Evolutionary conservation across 1,284 basidiomycete species (phyloP).

Genomic region (Trametes hirsuta): DNA sequence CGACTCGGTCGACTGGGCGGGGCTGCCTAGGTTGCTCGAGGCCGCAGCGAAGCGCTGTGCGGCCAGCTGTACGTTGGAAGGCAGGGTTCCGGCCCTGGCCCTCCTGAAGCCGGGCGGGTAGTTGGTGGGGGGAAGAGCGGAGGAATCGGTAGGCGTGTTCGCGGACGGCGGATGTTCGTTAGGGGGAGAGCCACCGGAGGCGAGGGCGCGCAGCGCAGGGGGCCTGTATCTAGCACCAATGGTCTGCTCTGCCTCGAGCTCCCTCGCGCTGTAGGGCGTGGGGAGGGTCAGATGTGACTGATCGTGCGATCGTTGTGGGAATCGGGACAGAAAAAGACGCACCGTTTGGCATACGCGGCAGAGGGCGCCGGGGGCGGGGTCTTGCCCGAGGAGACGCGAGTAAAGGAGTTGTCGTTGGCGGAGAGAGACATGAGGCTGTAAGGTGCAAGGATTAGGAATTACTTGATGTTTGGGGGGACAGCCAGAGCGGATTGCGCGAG

Average conservation of each 20-base stretch:
- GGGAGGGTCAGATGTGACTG: slow-evolving; percentile 10
- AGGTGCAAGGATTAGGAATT: slow-evolving; percentile 78
- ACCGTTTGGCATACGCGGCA: slow-evolving; percentile 88
- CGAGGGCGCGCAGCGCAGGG: slow-evolving; percentile 76
- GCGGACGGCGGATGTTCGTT: slow-evolving; percentile 61
- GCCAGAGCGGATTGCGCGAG: slow-evolving; percentile 35
- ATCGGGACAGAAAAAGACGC: slow-evolving; percentile 18
- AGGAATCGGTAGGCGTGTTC: slow-evolving; percentile 58
- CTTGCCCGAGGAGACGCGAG: slow-evolving; percentile 80
- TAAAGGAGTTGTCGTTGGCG: slow-evolving; percentile 78
- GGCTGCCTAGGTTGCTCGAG: slow-evolving; percentile 56
- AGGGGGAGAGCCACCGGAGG: slow-evolving; percentile 71
- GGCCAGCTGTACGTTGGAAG: slow-evolving; percentile 85
- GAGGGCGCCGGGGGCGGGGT: slow-evolving; percentile 89
- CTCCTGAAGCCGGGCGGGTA: slow-evolving; percentile 81
- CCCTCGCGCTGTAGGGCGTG: slow-evolving; percentile 63
- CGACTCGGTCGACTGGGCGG: slow-evolving; percentile 64
- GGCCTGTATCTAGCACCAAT: slow-evolving; percentile 71
- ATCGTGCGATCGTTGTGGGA: slow-evolving; percentile 5
- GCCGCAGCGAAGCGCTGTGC: slow-evolving; percentile 80
- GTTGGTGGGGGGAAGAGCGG: slow-evolving; percentile 65
- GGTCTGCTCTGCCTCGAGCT: slow-evolving; percentile 77
- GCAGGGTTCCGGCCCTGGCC: slow-evolving; percentile 87
- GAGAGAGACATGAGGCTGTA: slow-evolving; percentile 84
- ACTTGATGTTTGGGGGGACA: slow-evolving; percentile 49